These are phyloP conservation scores for Suillus fuscotomentosus DNA, from an alignment of 768 basidiomycete species.

Conservation along the genomic window DNA sequence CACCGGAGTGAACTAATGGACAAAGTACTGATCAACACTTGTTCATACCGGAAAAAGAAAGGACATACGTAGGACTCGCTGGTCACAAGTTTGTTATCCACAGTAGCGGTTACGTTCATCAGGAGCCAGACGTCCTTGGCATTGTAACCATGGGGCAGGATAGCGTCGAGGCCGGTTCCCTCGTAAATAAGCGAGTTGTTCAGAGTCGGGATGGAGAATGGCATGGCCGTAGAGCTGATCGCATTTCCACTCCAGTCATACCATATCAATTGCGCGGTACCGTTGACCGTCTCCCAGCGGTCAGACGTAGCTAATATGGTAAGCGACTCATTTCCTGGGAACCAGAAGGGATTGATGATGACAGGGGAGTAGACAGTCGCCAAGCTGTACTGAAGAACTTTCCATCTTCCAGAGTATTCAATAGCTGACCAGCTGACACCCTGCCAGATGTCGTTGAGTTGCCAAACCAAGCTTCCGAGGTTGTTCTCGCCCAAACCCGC, in stretches of 20 bases:
- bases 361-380: conserved; percentile 45
- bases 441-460: conserved; percentile 63
- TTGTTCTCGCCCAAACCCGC: conserved; percentile 58
- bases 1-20: conserved; percentile 49
- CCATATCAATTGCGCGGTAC: conserved; percentile 52
- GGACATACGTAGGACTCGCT: conserved; percentile 52
- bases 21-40: not conserved
- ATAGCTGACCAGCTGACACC: conserved; percentile 54
- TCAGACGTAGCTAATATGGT: conserved; percentile 53
- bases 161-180: conserved; percentile 38
- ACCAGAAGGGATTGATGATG: conserved; percentile 57
- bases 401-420: conserved; percentile 61
- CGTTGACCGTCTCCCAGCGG: conserved; percentile 45
- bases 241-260: conserved; percentile 51
- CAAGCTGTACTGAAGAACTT: conserved; percentile 54
- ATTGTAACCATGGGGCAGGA: conserved; percentile 43
- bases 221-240: conserved; percentile 35
- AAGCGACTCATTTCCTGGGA: conserved; percentile 43
- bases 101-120: conserved; percentile 47
- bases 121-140: conserved; percentile 49
- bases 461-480: conserved; percentile 58
- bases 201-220: conserved; percentile 45
- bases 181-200: conserved; percentile 48
- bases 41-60: not conserved
- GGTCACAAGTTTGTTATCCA: conserved; percentile 39